Evolutionary conservation across 1,139 yeast species (phyloP), one percentile per base, ranked within the genome.

Genomic region (Scheffersomyces lignicola): DNA sequence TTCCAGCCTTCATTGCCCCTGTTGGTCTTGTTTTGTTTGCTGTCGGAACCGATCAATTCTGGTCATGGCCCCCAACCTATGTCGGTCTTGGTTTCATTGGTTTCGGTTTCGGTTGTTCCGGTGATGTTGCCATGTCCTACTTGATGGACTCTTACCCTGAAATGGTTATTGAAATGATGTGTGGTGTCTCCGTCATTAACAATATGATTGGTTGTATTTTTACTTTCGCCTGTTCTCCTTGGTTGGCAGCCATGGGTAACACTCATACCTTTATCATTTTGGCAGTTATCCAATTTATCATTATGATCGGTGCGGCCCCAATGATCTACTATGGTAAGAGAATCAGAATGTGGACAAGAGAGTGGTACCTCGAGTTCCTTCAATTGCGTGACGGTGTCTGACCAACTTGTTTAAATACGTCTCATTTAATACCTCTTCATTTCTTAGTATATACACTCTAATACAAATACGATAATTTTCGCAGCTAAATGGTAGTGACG

Each of bases 121-220:
- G 87, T 51, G 87, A 81, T 58, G 78, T 80, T 24, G 81, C 86
- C 25, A 73, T 81, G 78, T 75, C 82, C 4, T 81, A 81, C 48
- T 62, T 80, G 39, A 80, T 80, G 86, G 84, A 79, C 44, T 70
- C 83, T n/a, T 79, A 79, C 45, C 87, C 88, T 2, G 86, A 78
- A 35, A 74, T 69, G 72, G 84, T 85, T 35, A 67, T 85, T 47
- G 94, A 85, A 54, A 87, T 89, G 37, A 84, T 85, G 92, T 85
- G 83, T 35, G 90, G 92, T 36, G 92, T 86, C 15, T 75, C 94
- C 9, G 75, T 84, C 40, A 83, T 86, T 54, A 85, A 83, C 62
- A 86, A 86, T 58, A 70, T 80, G 32, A 73, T 83, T 48, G 88
- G 88, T 10, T 80, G 86, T 60, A 69, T 83, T 18, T 86, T 85